Conservation (phyloP, 345 rosid species). For the Hevea brasiliensis region DNA sequence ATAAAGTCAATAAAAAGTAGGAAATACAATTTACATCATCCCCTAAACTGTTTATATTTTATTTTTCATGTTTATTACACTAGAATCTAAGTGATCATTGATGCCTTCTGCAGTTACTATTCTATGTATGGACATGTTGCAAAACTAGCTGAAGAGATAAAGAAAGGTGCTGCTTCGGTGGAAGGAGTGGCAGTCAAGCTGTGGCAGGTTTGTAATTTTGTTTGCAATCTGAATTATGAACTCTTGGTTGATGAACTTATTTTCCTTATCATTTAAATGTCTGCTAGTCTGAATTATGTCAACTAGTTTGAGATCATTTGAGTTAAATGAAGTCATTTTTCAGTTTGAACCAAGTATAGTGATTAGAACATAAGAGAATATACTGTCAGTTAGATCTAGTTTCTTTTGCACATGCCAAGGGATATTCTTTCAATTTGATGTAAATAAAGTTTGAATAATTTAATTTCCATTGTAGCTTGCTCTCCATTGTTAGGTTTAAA, state of each 20-base stretch:
- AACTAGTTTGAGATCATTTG: neutral
- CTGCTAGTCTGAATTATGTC: neutral
- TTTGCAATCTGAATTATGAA: neutral
- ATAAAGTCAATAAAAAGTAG: neutral
- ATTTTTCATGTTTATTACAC: neutral
- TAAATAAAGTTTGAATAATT: no score
- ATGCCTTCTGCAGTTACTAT: slow-evolving; percentile 62
- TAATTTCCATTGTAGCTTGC: neutral
- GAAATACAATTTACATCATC: slow-evolving; percentile 1
- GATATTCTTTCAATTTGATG: neutral
- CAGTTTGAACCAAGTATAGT: neutral
- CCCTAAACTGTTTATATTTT: neutral
- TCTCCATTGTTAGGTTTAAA: neutral
- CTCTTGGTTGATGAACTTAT: neutral
- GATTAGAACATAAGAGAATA: neutral
- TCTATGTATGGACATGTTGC: slow-evolving; percentile 98
- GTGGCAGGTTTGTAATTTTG: slow-evolving; percentile 70
- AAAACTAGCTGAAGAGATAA: slow-evolving; percentile 83
- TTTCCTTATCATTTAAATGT: neutral
- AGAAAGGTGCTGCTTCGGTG: slow-evolving; percentile 90
- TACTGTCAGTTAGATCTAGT: no score
- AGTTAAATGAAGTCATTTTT: neutral
- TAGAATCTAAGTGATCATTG: neutral
- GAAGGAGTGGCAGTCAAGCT: slow-evolving; percentile 96
- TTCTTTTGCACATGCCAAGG: neutral